Evolutionary conservation across 441 rosid species (phyloP), one percentile per base, ranked within the genome.

Genomic region (Pelargonium fulgidum): DNA sequence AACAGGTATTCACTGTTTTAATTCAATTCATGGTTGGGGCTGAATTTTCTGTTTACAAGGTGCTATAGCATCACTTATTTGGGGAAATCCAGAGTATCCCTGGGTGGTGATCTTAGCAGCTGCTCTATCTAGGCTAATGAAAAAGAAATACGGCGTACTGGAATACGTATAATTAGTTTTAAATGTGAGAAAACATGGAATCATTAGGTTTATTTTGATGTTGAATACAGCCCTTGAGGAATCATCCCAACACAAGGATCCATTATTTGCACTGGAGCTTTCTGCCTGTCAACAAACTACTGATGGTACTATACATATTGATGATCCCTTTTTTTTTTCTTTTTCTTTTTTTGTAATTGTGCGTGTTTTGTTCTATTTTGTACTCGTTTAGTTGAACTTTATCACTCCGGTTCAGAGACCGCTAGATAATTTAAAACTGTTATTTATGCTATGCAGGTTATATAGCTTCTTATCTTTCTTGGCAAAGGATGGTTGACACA

Each of bases 401-500:
- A 16, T 7, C 11, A 6, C 61, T 4, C 5, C 22, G 61, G 61
- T 3, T 16, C 24, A 16, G 1, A 26, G 33, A 26, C 33, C 33
- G 33, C 33, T 26, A 26, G 33, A 26, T 26, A 26, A 26, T 33
- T 33, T 33, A 56, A 17, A 16, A 22, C 62, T 80, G 11, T 52
- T 20, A 20, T 26, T 62, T 72, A 39, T 59, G 47, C 47, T 54
- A 71, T 75, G 75, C 83, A 88, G 93, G 74, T 29, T 44, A 62
- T 65, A 26, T 44, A 2, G 67, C 76, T 26, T 73, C 83, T 68
- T 76, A 73, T 69, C 61, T 61, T 72, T 80, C 83, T 67, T 85
- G 90, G 87, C 84, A 79, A 73, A 81, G 68, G 73, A 86, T 84
- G 88, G 89, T 82, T 71, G 87, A 85, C 73, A 75, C 71, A 47